A percentile compares a stretch with the other conserved stretches of the same genome.
Conservation (phyloP, 768 basidiomycete species). For the Collybia sp. region DNA sequence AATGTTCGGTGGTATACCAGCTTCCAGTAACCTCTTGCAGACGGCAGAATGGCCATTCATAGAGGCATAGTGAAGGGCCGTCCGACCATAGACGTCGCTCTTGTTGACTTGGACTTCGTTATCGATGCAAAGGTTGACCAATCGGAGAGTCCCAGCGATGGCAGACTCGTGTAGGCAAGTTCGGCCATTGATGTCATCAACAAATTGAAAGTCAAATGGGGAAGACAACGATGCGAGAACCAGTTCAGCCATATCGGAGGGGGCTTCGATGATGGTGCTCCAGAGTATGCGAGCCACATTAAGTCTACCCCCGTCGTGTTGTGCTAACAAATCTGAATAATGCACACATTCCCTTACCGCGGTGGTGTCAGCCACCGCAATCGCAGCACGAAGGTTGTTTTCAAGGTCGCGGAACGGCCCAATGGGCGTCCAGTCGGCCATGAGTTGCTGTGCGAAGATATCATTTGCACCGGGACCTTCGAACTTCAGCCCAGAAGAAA, state of each 20-base stretch:
- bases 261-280: constrained; percentile 85
- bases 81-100: constrained; percentile 87
- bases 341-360: constrained; percentile 67
- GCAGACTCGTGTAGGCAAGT: constrained; percentile 93
- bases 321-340: constrained; percentile 62
- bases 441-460: constrained; percentile 68
- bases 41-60: constrained; percentile 84
- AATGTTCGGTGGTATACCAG: constrained; percentile 57
- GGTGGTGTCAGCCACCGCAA: constrained; percentile 53
- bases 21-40: constrained; percentile 72
- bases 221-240: constrained; percentile 61
- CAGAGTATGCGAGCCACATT: constrained; percentile 91
- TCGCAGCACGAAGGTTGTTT: constrained; percentile 76
- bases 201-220: constrained; percentile 85
- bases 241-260: constrained; percentile 64
- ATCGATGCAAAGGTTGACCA: constrained; percentile 78
- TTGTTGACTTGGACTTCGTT: constrained; percentile 68
- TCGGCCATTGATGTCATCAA: constrained; percentile 96
- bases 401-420: constrained; percentile 88
- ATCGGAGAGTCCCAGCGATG: constrained; percentile 71
- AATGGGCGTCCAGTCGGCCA: constrained; percentile 55
- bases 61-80: constrained; percentile 92
- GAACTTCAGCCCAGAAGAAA: constrained; percentile 69
- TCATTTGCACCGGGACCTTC: constrained; percentile 78
- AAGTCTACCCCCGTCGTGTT: constrained; percentile 53